Evolutionary conservation across 1,284 basidiomycete genomes (phyloP).

Genomic region (Cryptococcus maquisensis): DNA sequence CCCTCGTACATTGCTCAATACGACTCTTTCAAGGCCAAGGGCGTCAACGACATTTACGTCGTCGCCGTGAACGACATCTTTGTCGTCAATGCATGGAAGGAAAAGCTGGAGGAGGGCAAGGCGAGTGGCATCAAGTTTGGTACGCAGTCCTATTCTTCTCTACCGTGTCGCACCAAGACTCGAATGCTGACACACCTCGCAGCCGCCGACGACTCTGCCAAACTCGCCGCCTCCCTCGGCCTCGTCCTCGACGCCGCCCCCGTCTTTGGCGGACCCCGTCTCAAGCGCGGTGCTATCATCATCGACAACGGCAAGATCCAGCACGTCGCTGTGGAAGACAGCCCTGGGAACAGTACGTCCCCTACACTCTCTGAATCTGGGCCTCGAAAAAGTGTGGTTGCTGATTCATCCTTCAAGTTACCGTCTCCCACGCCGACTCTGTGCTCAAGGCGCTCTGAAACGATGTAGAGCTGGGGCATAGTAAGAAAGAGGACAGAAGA

Average conservation of each 20-base stretch:
- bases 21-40: slow-evolving; percentile 63
- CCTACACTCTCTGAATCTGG: too few relatives aligned
- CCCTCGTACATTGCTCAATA: slow-evolving; percentile 63
- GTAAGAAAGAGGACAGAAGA: too few relatives aligned
- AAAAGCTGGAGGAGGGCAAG: slow-evolving; percentile 53
- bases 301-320: slow-evolving; percentile 56
- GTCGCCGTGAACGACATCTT: slow-evolving; percentile 69
- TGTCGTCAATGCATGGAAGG: slow-evolving; percentile 62
- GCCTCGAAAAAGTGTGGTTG: background rate
- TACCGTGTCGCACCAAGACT: background rate
- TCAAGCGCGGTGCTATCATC: slow-evolving; percentile 56
- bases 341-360: slow-evolving; percentile 51
- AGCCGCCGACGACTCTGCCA: slow-evolving; percentile 64
- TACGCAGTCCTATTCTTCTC: slow-evolving; percentile 14
- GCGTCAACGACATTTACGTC: slow-evolving; percentile 64
- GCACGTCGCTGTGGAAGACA: slow-evolving; percentile 59
- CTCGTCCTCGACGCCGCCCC: slow-evolving; percentile 62
- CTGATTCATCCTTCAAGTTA: slow-evolving; percentile 41
- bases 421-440: slow-evolving; percentile 58
- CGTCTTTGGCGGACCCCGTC: slow-evolving; percentile 61
- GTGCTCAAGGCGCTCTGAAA: slow-evolving; percentile 52
- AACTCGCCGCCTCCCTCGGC: slow-evolving; percentile 59
- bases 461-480: background rate
- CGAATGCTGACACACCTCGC: background rate
- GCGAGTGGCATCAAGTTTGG: slow-evolving; percentile 39